Evolutionary conservation across 2,329 filamentous ascomycete species (phyloP), one percentile per base, ranked within the genome.

Genomic region (Diaporthe australafricana): DNA sequence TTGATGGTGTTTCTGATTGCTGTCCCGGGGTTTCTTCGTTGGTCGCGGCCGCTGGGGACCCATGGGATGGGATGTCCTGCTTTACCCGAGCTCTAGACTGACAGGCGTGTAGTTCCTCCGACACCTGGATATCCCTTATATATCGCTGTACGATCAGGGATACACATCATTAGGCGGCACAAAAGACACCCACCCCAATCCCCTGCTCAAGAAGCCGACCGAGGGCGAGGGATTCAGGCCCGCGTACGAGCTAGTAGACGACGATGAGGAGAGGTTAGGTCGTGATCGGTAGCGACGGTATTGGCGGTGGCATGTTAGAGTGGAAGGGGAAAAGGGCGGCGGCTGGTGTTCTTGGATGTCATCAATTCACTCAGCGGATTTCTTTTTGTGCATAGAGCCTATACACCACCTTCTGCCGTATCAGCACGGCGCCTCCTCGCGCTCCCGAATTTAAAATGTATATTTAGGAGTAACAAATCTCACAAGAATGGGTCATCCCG

Each of bases 161-260:
- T 74, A 75, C 42, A 77, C 96, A 3, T 96, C 93, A 75, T 86
- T 99, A n/a, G 96, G 96, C 25, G 96, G 96, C 3, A 94, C 91
- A 30, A 91, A 90, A 70, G 94, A 99, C 82, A 99, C 96, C 2
- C 89, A 93, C 75, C 95, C 94, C 0, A 99, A 99, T 79, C 96
- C 96, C 12, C 90, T 89, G 45, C 82, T 97, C 77, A 88, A 85
- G 74, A 77, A 75, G 66, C 80, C 78, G 16, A 77, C 78, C 20
- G 78, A 79, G 14, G 79, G 76, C 30, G 80, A 78, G 2, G 80
- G 75, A 7, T 96, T 93, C 79, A 84, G 89, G 65, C 94, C 94
- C 1, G 94, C 94, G 0, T 95, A 95, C 79, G 92, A 94, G 79
- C 82, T 96, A 76, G 86, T 88, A 66, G 89, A 91, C 73, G 94